Base-by-base conservation (phyloP, 768 basidiomycete genomes). In the Leccinum uliginosum region DNA sequence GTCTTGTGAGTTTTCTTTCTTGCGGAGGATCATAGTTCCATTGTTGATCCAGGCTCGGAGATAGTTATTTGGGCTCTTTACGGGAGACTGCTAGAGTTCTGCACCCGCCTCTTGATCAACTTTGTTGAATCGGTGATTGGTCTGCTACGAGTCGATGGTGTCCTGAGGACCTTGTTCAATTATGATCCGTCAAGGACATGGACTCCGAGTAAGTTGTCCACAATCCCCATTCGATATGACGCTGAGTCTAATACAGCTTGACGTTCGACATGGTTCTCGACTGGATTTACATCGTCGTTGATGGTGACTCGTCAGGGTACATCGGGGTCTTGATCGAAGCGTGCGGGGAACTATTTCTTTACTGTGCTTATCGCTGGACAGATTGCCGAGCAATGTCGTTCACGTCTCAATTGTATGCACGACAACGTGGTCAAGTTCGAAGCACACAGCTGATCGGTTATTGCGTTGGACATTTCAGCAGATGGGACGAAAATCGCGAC, bases 21-120 rank as follows among this genome's bases (percentile, higher is more conserved):
- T 26, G 11, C 15, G 3, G 23, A 6, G 7, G 8, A 17, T 15
- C 4, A 24, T 10, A 7, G 6, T 19, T 50, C 21, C 8, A 6
- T 43, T 51, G 21, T 34, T 55, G 40, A 53, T 61, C 59, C 45
- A 40, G 21, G 17, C 17, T 38, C 38, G 7, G 34, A 34, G 48
- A 21, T 46, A 87, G 85, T 83, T 61, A 73, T 84, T 57, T 87
- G 86, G 85, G 66, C 64, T 30, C 68, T 84, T 26, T 83, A 81
- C 56, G 74, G 71, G 32, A 74, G 74, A 51, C 60, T 83, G 10
- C 60, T 85, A 0, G 75, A 79, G 56, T 69, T 68, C 9, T 71
- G 73, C 7, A 62, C 80, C 17, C 62, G 56, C 0, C 60, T 83
- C 10, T 65, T 84, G 32, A 80, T 79, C 59, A 67, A 62, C 24